phyloP scores from a whole-genome alignment of 257 asterid species.

The Solanum virginianum region DNA sequence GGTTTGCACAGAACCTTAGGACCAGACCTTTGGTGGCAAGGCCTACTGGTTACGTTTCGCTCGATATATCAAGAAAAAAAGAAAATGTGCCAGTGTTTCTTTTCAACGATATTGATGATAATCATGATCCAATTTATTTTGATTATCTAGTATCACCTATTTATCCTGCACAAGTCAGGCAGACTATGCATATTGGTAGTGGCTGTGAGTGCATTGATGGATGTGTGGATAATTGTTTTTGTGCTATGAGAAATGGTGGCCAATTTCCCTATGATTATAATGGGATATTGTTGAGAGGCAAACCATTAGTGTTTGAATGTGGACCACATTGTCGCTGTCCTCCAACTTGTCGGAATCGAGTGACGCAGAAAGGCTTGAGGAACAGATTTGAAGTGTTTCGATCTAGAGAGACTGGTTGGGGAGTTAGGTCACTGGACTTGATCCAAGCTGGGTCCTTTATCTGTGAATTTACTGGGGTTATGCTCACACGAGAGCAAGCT shows the following conservation, averaged over 20 bases:
- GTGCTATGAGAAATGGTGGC: constrained; percentile 66
- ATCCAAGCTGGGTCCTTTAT: constrained; percentile 87
- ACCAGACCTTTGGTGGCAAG: constrained; percentile 33
- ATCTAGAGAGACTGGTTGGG: constrained; percentile 91
- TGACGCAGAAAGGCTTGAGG: constrained; percentile 64
- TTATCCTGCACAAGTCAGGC: constrained; percentile 39
- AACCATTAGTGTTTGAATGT: constrained; percentile 73
- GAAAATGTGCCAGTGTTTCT: constrained; percentile 58
- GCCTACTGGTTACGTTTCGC: constrained; percentile 58
- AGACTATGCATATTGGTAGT: constrained; percentile 8
- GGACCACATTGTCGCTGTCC: constrained; percentile 76
- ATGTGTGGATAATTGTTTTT: constrained; percentile 50
- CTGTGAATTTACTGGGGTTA: constrained; percentile 82
- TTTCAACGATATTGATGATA: constrained; percentile 55
- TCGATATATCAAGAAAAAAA: constrained; percentile 55
- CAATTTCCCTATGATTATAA: constrained; percentile 50
- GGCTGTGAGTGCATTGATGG: constrained; percentile 63
- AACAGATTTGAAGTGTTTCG: constrained; percentile 75
- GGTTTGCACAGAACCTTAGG: constrained; percentile 42
- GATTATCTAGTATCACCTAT: constrained; percentile 37
- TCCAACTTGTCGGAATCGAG: constrained; percentile 62
- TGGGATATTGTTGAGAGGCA: constrained; percentile 72
- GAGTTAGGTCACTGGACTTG: constrained; percentile 78
- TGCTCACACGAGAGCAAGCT: constrained; percentile 72
- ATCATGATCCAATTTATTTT: constrained; percentile 42